Evolutionary conservation across 1,139 yeast species (phyloP).

Genomic region (Candida sojae): DNA sequence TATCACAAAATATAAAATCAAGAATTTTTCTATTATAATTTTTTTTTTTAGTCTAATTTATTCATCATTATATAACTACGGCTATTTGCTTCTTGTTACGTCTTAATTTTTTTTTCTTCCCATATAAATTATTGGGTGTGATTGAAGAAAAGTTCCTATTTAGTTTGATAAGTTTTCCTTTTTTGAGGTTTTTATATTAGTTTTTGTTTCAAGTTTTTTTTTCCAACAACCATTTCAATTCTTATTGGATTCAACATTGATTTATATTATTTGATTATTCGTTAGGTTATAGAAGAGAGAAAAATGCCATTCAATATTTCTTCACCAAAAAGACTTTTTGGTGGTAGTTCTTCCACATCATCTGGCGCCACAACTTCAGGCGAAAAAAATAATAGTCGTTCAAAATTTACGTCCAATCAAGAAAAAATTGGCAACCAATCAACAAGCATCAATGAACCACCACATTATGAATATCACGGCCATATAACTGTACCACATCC

Average conservation of each 20-base stretch:
- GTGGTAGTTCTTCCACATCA: background rate
- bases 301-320: slow-evolving; percentile 1
- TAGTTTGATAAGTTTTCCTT: no score
- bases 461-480: background rate
- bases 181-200: no score
- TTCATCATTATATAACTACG: background rate
- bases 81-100: slow-evolving; percentile 1
- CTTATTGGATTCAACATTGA: background rate
- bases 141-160: no score
- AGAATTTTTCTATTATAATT: background rate
- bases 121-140: no score
- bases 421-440: slow-evolving; percentile 2
- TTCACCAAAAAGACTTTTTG: slow-evolving; percentile 2
- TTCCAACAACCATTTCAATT: no score
- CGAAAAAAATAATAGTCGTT: background rate
- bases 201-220: no score
- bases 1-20: background rate
- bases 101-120: background rate
- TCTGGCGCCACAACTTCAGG: background rate
- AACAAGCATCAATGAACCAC: background rate
- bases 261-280: no score
- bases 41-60: background rate
- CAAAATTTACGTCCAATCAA: background rate
- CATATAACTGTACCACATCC: background rate
- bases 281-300: no score